These are phyloP conservation scores for Beauveria scarabaeidicola DNA, from an alignment of 2,329 filamentous ascomycete species.

Conservation along the genomic window DNA sequence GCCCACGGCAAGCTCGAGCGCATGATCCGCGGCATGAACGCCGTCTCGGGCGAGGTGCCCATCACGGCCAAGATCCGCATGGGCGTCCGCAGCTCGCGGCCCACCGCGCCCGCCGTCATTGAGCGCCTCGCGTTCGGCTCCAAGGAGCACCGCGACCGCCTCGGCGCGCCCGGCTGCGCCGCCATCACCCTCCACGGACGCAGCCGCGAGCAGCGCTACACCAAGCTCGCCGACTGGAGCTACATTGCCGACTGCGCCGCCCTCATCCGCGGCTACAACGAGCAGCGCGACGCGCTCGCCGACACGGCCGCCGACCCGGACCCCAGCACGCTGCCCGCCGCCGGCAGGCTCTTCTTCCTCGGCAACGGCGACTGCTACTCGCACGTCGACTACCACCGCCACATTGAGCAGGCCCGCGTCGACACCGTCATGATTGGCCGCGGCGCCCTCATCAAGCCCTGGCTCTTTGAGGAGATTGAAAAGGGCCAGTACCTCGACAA, in stretches of 20 bases:
- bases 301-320: constrained; percentile 78
- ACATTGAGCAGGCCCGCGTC: constrained; percentile 69
- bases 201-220: constrained; percentile 90
- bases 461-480: constrained; percentile 96
- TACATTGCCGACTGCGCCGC: constrained; percentile 89
- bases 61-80: constrained; percentile 93
- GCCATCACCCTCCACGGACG: constrained; percentile 94
- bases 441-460: constrained; percentile 92
- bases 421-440: constrained; percentile 97
- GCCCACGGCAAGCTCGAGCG: constrained; percentile 80
- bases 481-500: constrained; percentile 93
- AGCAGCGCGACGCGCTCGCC: constrained; percentile 52
- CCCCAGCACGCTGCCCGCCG: constrained; percentile 54
- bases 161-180: constrained; percentile 75
- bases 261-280: constrained; percentile 72
- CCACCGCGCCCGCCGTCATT: constrained; percentile 72
- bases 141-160: constrained; percentile 57
- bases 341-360: constrained; percentile 73
- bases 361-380: constrained; percentile 97
- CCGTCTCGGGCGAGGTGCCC: constrained; percentile 80
- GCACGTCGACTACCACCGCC: constrained; percentile 74
- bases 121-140: constrained; percentile 77
- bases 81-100: constrained; percentile 71
- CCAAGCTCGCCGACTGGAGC: constrained; percentile 81
- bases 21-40: constrained; percentile 93